Percentiles rank a stretch among this genome's conserved stretches.
Conservation (phyloP, 2,329 filamentous ascomycete genomes). For the Trichoderma atrobrunneum region DNA sequence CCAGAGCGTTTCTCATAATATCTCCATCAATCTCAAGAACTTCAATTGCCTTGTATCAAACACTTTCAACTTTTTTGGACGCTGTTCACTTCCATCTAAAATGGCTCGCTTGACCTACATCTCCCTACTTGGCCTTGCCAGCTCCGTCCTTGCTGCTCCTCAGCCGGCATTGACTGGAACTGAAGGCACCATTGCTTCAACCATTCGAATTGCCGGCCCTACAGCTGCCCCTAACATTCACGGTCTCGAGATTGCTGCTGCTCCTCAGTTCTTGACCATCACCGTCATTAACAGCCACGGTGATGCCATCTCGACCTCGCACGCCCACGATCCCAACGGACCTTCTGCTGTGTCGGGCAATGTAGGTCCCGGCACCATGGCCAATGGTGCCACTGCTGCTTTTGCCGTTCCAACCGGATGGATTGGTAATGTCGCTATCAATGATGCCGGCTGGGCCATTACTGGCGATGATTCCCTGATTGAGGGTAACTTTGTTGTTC, state of each 20-base stretch:
- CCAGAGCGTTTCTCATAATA: not conserved
- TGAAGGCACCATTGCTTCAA: not conserved
- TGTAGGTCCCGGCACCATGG: not conserved
- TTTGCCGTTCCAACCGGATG: not conserved
- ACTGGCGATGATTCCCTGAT: not conserved
- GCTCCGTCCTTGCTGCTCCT: not conserved
- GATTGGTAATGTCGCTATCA: not conserved
- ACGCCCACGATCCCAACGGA: not conserved
- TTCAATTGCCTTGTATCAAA: not conserved
- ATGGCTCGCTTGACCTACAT: not conserved
- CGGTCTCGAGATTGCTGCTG: not conserved
- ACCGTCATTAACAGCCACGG: not conserved
- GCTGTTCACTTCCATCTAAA: not conserved
- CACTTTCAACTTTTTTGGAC: not conserved
- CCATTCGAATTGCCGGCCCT: not conserved
- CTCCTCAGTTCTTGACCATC: not conserved
- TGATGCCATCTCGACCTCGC: not conserved
- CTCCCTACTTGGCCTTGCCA: not conserved
- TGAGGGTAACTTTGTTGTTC: conserved; percentile 3
- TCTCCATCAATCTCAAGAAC: not conserved
- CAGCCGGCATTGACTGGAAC: not conserved
- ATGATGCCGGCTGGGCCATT: not conserved
- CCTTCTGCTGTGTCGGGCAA: not conserved
- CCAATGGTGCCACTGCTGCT: not conserved
- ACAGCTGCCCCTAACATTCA: not conserved